A percentile compares a stretch with the other conserved stretches of the same genome.
These are phyloP conservation scores for Allantophomopsis cytisporea DNA, from an alignment of 2,329 filamentous ascomycete species.

Conservation along the genomic window DNA sequence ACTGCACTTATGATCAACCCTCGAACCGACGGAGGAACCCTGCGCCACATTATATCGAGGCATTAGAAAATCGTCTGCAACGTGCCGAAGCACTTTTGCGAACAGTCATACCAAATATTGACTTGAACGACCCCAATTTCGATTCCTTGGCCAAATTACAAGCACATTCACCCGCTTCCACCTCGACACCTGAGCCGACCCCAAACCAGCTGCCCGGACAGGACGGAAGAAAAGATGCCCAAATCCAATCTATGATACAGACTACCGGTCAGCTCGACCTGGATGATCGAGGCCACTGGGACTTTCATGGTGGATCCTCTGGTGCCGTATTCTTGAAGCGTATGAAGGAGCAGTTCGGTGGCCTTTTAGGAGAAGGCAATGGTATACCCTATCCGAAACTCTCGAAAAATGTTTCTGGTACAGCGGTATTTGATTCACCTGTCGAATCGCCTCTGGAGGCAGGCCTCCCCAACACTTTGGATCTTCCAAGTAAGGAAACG, in stretches of 20 bases:
- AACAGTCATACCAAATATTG: conserved; percentile 48
- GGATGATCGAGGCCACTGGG: conserved; percentile 83
- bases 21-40: conserved; percentile 64
- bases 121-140: conserved; percentile 70
- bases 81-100: conserved; percentile 55
- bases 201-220: conserved; percentile 8
- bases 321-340: conserved; percentile 78
- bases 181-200: conserved; percentile 24
- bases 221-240: conserved; percentile 43
- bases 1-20: conserved; percentile 66
- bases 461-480: conserved; percentile 25
- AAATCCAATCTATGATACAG: conserved; percentile 89
- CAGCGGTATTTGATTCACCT: conserved; percentile 14
- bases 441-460: conserved; percentile 16
- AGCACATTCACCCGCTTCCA: conserved; percentile 23
- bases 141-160: conserved; percentile 60
- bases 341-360: conserved; percentile 78
- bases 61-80: conserved; percentile 52
- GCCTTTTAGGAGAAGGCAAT: conserved; percentile 51
- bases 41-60: conserved; percentile 61
- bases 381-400: conserved; percentile 39
- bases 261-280: conserved; percentile 83
- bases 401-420: conserved; percentile 39
- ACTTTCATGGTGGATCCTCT: conserved; percentile 90
- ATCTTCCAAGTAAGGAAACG: conserved; percentile 54